Conservation (phyloP, 2,329 filamentous ascomycete species). For the Pyrenophora teres region DNA sequence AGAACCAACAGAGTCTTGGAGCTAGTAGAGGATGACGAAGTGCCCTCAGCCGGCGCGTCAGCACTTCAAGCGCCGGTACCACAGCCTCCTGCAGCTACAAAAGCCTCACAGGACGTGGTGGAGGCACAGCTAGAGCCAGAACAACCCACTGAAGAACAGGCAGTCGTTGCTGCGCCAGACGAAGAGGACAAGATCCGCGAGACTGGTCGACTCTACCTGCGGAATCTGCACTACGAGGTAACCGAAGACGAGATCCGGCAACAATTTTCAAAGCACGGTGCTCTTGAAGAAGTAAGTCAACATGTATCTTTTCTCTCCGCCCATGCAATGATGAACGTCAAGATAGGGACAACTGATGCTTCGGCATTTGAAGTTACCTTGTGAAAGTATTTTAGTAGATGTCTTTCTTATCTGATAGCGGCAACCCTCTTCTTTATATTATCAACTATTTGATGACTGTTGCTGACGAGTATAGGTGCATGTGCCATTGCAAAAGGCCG, state of each 20-base stretch:
- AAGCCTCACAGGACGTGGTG: slow-evolving; percentile 8
- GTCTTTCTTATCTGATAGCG: slow-evolving; percentile 83
- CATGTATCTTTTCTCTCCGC: slow-evolving; percentile 21
- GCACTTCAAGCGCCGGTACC: slow-evolving; percentile 1
- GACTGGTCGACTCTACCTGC: slow-evolving; percentile 81
- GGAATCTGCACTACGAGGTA: slow-evolving; percentile 83
- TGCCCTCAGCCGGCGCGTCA: slow-evolving; percentile 14
- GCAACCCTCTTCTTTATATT: slow-evolving; percentile 5
- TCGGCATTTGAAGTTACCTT: slow-evolving; percentile 84
- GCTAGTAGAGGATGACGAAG: slow-evolving; percentile 75
- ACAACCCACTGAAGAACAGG: slow-evolving; percentile 35
- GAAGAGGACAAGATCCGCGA: slow-evolving; percentile 67
- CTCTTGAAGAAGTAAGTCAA: slow-evolving; percentile 80
- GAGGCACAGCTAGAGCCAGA: slow-evolving; percentile 14
- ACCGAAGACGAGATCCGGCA: slow-evolving; percentile 76
- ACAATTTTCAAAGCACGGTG: slow-evolving; percentile 73
- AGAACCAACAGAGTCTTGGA: slow-evolving; percentile 86
- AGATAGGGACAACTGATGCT: slow-evolving; percentile 99
- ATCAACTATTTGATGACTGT: not conserved
- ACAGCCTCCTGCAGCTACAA: slow-evolving; percentile 16
- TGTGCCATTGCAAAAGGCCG: slow-evolving; percentile 72
- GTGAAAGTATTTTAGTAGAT: slow-evolving; percentile 99
- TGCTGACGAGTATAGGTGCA: slow-evolving; percentile 70
- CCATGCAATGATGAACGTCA: slow-evolving; percentile 79
- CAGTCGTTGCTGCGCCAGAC: slow-evolving; percentile 46